Evolutionary conservation across 2,329 filamentous ascomycete species (phyloP), one percentile per base, ranked within the genome.

Genomic region (Colletotrichum musicola): DNA sequence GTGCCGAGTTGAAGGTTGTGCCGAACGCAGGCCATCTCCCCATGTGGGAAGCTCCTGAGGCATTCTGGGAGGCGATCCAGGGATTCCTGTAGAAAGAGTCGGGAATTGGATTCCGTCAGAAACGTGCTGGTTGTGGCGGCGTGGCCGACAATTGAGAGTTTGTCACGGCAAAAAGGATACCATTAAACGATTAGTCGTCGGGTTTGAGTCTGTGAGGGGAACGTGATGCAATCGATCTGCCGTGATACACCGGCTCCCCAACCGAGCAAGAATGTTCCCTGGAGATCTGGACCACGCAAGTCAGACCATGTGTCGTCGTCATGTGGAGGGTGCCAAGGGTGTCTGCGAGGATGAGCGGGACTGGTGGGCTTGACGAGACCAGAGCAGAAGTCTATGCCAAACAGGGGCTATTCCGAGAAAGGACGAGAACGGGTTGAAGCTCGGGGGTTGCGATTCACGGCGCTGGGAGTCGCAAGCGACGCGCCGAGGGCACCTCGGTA

Each of bases 11-110:
- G 72, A 88, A 86, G 76, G 79, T 92, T 65, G 87, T 97, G 10
- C 87, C 92, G 0, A 82, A 85, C 9, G 89, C 93, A 0, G 94
- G 94, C 0, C 94, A 97, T 81, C 79, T 97, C 74, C 94, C 94
- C 0, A 97, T 97, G 93, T 90, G 90, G 55, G 94, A 97, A 80
- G 87, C 89, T 72, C 90, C 92, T 0, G 80, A 83, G 64, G 89
- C 85, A 4, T 94, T 95, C 76, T 90, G 90, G 76, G 81, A 86
- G 30, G 88, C 88, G 53, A 82, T 95, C 2, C 81, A 83, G 49
- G 81, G 78, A 9, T 93, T 92, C 71, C 72, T 93, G 67, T 86
- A 72, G 10, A 35, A 53, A 35, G n/a, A 53, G 12, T 27, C 4
- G 6, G 3, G 9, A 10, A 18, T 20, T 4, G 3, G 9, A 10